phyloP scores from a whole-genome alignment of 208 protist species.

The Entamoeba invadens region DNA sequence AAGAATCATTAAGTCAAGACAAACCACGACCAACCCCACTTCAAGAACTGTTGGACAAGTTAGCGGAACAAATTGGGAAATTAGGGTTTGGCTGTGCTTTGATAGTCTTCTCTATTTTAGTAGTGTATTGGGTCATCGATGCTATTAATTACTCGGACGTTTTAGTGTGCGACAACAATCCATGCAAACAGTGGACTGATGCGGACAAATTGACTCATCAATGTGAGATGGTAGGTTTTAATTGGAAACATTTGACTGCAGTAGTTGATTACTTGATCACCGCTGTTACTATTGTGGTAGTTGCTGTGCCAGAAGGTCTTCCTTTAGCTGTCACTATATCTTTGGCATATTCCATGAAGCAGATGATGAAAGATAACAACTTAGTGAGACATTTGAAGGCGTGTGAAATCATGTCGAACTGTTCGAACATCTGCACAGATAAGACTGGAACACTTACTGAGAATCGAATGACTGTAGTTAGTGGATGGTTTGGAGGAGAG shows the following conservation, averaged over 20 bases:
- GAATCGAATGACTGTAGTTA: conserved; percentile 83
- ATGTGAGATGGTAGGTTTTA: neutral
- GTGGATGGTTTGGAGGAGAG: conserved; percentile 35
- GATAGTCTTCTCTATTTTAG: conserved; percentile 51
- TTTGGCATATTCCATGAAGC: conserved; percentile 79
- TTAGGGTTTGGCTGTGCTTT: conserved; percentile 54
- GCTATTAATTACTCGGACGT: neutral
- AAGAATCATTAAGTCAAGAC: conserved; percentile 36
- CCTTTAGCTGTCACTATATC: conserved; percentile 85
- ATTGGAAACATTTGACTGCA: neutral
- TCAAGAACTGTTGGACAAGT: conserved; percentile 56
- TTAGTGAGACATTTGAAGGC: conserved; percentile 79
- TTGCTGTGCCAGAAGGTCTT: conserved; percentile 82
- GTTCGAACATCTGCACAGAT: conserved; percentile 71
- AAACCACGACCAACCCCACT: conserved; percentile 62
- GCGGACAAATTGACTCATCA: neutral
- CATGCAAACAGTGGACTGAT: too few species aligned
- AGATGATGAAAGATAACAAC: conserved; percentile 94
- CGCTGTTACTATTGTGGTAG: conserved; percentile 76
- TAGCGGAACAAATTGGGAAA: conserved; percentile 64
- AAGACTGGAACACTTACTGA: conserved; percentile 95
- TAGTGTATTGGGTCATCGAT: neutral
- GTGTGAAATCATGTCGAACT: conserved; percentile 83
- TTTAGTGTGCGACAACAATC: too few species aligned
- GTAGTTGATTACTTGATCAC: conserved; percentile 66